These are phyloP conservation scores for Rubia occidens DNA, from an alignment of 305 asterid genomes.

Conservation along the genomic window DNA sequence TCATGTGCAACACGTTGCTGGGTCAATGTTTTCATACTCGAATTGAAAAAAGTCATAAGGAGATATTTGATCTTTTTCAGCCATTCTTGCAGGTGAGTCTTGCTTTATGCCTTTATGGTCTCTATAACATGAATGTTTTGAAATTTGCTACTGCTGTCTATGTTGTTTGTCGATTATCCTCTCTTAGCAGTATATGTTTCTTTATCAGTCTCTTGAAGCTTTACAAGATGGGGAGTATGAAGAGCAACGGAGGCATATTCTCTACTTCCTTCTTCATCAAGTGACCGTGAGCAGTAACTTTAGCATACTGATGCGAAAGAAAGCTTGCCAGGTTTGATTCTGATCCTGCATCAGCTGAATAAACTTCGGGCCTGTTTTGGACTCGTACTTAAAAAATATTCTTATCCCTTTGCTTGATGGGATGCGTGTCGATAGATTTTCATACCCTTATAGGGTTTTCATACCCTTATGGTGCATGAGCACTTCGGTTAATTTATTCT, in stretches of 20 bases:
- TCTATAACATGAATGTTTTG: slow-evolving; percentile 6
- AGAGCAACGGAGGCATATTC: slow-evolving; percentile 85
- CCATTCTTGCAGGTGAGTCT: slow-evolving; percentile 89
- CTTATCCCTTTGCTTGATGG: not conserved
- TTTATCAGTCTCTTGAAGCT: slow-evolving; percentile 89
- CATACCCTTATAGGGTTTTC: not conserved
- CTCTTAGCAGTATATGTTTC: not conserved
- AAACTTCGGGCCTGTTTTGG: not conserved
- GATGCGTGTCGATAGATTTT: not conserved
- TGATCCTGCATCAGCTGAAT: slow-evolving; percentile 14
- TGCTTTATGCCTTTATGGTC: slow-evolving; percentile 5
- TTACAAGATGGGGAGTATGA: slow-evolving; percentile 98
- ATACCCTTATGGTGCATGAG: not conserved
- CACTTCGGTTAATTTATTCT: no score
- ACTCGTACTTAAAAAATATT: not conserved
- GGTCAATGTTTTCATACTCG: slow-evolving; percentile 99
- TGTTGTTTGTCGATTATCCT: slow-evolving; percentile 10
- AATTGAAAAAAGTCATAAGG: slow-evolving; percentile 96
- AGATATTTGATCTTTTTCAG: slow-evolving; percentile 94
- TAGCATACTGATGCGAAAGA: slow-evolving; percentile 83
- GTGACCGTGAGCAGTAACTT: slow-evolving; percentile 92
- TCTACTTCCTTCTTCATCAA: slow-evolving; percentile 94
- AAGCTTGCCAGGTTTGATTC: slow-evolving; percentile 82
- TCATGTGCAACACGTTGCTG: slow-evolving; percentile 90
- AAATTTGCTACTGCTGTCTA: slow-evolving; percentile 9